Conservation (phyloP, 2,329 filamentous ascomycete species). For the Pseudocercospora fijiensis region DNA sequence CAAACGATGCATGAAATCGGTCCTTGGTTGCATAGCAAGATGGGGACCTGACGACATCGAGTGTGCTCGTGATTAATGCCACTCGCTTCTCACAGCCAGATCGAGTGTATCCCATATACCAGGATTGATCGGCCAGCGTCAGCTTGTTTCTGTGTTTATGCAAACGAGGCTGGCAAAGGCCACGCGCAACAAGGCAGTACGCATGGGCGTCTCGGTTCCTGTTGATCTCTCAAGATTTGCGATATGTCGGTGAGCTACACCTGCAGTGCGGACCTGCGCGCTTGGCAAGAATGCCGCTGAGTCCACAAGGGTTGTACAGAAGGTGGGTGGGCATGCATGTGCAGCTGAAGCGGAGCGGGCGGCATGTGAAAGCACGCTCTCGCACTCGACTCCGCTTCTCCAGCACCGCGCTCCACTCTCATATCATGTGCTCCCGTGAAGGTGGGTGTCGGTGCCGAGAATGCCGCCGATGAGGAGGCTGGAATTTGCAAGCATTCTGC, state of each 20-base stretch:
- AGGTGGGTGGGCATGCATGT: background rate
- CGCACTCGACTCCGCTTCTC: background rate
- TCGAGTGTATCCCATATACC: too few species aligned
- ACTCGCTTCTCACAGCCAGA: background rate
- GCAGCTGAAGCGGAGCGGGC: background rate
- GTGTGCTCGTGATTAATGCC: background rate
- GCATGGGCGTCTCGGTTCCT: background rate
- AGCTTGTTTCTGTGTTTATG: background rate
- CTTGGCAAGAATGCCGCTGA: constrained; percentile 1
- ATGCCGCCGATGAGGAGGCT: background rate
- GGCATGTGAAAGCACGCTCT: background rate
- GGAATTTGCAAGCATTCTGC: constrained; percentile 1
- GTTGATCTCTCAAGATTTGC: background rate
- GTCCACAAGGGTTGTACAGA: constrained; percentile 5
- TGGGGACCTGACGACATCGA: background rate
- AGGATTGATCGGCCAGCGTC: background rate
- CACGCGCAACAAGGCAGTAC: background rate
- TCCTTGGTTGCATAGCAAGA: constrained; percentile 6
- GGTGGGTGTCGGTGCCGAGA: background rate
- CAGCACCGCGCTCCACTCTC: background rate
- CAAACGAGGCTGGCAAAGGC: background rate
- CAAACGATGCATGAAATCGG: constrained; percentile 4
- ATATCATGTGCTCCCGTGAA: constrained; percentile 2
- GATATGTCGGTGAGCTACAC: background rate
- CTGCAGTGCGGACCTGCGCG: background rate